Base-by-base conservation (phyloP, 257 asterid species). In the Prunella vulgaris region DNA sequence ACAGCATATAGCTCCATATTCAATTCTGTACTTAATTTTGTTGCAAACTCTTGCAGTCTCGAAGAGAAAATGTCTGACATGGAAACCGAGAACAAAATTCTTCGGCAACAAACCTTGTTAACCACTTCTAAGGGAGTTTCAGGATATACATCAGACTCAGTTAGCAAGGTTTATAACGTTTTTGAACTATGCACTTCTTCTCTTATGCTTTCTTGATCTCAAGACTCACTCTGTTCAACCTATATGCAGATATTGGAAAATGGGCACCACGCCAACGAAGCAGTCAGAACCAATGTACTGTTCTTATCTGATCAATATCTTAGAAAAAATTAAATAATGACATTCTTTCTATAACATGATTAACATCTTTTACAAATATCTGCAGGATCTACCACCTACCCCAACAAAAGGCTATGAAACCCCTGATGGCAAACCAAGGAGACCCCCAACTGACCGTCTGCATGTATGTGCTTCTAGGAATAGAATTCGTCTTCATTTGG, bases 21-120 rank as follows among this genome's bases (percentile, higher is more conserved):
- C 56, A 18, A 48, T 18, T 65, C 54, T 66, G 10, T 20, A 5
- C 63, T 25, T n/a, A 15, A n/a, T 64, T 25, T 58, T 51, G 21
- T 74, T 30, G 9, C 32, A 67, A 48, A 56, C 14, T 15, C 64
- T 3, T 76, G 7, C 71, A 94, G 99, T 61, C 97, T 94, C 70
- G 88, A 90, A 82, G 99, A 94, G 81, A 94, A 89, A 72, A 73
- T 91, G 28, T 80, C 87, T 65, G 97, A 87, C 84, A 80, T 94
- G 96, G 97, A 90, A 72, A 74, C 94, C 46, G 99, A 87, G 83
- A 91, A 87, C 81, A 83, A 87, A 83, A 86, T 91, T 84, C 95
- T 93, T 74, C 94, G 91, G 75, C 93, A 80, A 78, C 95, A 93
- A 68, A 83, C 90, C 37, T 73, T 87, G 80, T 69, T 84, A 71